Base-by-base conservation (phyloP, 441 rosid species). In the Gossypium davidsonii region DNA sequence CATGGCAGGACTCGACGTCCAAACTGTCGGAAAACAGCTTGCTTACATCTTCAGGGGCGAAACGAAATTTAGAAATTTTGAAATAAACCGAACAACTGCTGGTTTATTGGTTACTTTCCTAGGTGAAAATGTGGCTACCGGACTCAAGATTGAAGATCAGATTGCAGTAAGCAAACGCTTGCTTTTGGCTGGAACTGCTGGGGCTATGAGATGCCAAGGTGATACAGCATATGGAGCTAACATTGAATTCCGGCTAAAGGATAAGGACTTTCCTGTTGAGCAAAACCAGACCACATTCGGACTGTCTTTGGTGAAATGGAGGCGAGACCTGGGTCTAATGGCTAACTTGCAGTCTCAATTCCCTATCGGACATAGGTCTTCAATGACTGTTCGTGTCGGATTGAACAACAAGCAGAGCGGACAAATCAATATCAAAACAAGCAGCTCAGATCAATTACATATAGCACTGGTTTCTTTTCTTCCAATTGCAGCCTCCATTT, bases 1-100 rank as follows among this genome's bases (percentile, higher is more conserved):
- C 42, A 82, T 85, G 89, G 89, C 80, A 6, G 93, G 91, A 34
- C 80, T 89, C 8, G 90, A 89, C 70, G 74, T 85, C 74, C 93
- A 86, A 71, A 76, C 80, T 44, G 72, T 88, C 12, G 86, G 92
- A 68, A 88, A 80, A 77, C 88, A 88, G 67, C 86, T 83, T 61
- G 87, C 90, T 5, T 84, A 88, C 79, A 70, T 81, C 78, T 53
- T 84, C 63, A 76, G 84, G 61, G 85, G 89, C 0, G 93, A 89
- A 73, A 79, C 86, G 23, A 86, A 85, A 61, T 73, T 87, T 75
- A 83, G 78, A 72, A 83, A 72, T 63, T 80, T 84, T 37, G 83
- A 62, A 62, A 73, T 46, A 51, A 87, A 89, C 83, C 85, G 78
- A 77, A 81, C 86, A 14, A 71, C 85, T 21, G 85, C 86, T n/a